These are phyloP conservation scores for Amanita pseudoporphyria DNA, from an alignment of 768 basidiomycete species.

Conservation along the genomic window DNA sequence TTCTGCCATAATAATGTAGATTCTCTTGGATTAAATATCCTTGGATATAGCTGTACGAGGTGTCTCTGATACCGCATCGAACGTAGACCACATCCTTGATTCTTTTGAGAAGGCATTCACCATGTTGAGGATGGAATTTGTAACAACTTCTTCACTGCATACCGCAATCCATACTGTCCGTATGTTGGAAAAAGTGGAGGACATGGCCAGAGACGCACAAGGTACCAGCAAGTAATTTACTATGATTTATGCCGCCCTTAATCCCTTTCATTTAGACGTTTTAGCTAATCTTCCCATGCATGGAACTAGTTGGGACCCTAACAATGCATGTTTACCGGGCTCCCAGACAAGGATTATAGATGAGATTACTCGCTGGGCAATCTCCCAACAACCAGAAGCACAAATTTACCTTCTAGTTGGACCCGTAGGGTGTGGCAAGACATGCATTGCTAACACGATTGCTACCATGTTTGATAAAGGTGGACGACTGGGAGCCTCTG, in stretches of 20 bases:
- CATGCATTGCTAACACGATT: slow-evolving; percentile 20
- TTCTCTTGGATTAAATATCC: not conserved
- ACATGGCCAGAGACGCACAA: not conserved
- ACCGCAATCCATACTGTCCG: not conserved
- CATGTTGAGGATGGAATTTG: slow-evolving; percentile 5
- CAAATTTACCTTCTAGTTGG: slow-evolving; percentile 19
- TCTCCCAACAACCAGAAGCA: slow-evolving; percentile 9
- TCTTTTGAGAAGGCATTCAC: slow-evolving; percentile 6
- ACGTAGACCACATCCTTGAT: not conserved
- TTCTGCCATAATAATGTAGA: not conserved
- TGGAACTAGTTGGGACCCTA: slow-evolving; percentile 7
- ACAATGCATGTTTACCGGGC: slow-evolving; percentile 6
- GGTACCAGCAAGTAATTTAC: not conserved
- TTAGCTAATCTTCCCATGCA: slow-evolving; percentile 3
- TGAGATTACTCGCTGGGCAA: slow-evolving; percentile 13
- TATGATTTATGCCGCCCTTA: not conserved
- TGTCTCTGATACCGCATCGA: not conserved
- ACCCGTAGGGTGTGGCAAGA: slow-evolving; percentile 20
- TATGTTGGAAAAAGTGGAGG: slow-evolving; percentile 3
- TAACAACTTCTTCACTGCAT: slow-evolving; percentile 2
- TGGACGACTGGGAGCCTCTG: slow-evolving; percentile 21
- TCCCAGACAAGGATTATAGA: slow-evolving; percentile 10
- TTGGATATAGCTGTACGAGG: not conserved
- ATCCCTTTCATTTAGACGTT: not conserved
- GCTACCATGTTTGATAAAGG: slow-evolving; percentile 18